A percentile compares a stretch with the other conserved stretches of the same genome.
These are phyloP conservation scores for Graphilbum sp. DNA, from an alignment of 2,329 filamentous ascomycete genomes.

Conservation along the genomic window DNA sequence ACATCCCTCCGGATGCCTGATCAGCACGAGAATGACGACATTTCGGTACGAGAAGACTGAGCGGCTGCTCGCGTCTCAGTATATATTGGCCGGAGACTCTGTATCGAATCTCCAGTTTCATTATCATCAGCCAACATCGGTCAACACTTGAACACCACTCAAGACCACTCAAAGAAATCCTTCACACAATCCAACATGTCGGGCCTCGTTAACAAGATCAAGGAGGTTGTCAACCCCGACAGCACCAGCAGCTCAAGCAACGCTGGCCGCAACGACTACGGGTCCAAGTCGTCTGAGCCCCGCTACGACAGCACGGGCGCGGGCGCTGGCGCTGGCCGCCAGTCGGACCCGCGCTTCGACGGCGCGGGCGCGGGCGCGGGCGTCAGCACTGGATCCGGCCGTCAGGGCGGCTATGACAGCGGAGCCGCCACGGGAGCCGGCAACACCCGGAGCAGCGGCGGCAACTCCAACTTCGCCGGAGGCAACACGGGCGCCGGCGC, in stretches of 20 bases:
- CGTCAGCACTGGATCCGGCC: neutral
- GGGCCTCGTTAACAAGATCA: conserved; percentile 41
- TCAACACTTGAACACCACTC: neutral
- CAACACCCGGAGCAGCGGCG: neutral
- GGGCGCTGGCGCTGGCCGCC: neutral
- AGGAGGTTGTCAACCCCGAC: conserved; percentile 31
- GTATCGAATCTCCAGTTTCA: too few relatives aligned
- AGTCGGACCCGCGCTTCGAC: neutral
- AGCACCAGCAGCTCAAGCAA: conserved; percentile 6
- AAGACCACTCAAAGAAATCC: neutral
- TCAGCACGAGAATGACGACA: too few relatives aligned
- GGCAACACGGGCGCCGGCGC: neutral
- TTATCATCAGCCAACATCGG: too few relatives aligned
- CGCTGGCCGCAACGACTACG: neutral
- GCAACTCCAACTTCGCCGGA: neutral
- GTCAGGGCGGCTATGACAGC: too few relatives aligned
- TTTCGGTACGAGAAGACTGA: too few relatives aligned
- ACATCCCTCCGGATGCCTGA: too few relatives aligned
- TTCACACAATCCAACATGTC: conserved; percentile 29
- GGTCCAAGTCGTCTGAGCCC: neutral
- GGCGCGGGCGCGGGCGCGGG: neutral
- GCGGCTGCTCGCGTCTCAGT: too few relatives aligned
- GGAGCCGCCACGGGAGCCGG: neutral
- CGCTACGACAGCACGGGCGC: neutral
- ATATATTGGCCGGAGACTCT: too few relatives aligned